phyloP scores from a whole-genome alignment of 495 filamentous ascomycete species.

The Cudoniella acicularis region DNA sequence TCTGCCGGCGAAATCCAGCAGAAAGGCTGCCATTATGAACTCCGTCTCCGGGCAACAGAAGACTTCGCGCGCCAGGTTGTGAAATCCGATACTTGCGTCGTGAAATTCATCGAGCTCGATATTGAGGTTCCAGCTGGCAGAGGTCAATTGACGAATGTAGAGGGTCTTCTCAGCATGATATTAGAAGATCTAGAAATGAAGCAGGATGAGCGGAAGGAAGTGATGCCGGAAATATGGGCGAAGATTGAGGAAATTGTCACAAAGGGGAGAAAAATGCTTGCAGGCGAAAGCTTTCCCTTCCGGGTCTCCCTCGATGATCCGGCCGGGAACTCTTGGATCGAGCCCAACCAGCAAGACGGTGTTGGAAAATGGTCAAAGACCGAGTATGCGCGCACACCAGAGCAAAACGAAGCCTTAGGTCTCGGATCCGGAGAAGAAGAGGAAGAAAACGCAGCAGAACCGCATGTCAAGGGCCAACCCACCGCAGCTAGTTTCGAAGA shows the following conservation, averaged over 20 bases:
- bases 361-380: constrained; percentile 77
- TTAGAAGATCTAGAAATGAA: constrained; percentile 70
- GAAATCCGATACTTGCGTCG: constrained; percentile 79
- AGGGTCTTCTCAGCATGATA: constrained; percentile 76
- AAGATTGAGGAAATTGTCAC: constrained; percentile 71
- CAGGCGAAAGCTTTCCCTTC: constrained; percentile 79
- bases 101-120: constrained; percentile 79
- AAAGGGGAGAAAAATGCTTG: constrained; percentile 67
- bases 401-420: constrained; percentile 78
- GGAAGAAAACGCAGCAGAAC: background rate
- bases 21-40: constrained; percentile 73
- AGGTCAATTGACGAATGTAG: constrained; percentile 86
- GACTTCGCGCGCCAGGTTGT: constrained; percentile 86
- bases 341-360: constrained; percentile 70
- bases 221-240: constrained; percentile 67
- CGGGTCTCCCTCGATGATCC: constrained; percentile 81
- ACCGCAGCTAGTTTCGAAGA: constrained; percentile 43
- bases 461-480: constrained; percentile 14
- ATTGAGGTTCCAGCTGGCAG: constrained; percentile 88
- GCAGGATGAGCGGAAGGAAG: constrained; percentile 69
- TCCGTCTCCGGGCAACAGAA: constrained; percentile 61
- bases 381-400: constrained; percentile 75
- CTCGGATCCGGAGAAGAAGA: constrained; percentile 32
- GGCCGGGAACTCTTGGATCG: constrained; percentile 96
- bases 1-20: constrained; percentile 87